Evolutionary conservation across 2,329 filamentous ascomycete genomes (phyloP).

Genomic region (Pseudopyricularia cyperi): DNA sequence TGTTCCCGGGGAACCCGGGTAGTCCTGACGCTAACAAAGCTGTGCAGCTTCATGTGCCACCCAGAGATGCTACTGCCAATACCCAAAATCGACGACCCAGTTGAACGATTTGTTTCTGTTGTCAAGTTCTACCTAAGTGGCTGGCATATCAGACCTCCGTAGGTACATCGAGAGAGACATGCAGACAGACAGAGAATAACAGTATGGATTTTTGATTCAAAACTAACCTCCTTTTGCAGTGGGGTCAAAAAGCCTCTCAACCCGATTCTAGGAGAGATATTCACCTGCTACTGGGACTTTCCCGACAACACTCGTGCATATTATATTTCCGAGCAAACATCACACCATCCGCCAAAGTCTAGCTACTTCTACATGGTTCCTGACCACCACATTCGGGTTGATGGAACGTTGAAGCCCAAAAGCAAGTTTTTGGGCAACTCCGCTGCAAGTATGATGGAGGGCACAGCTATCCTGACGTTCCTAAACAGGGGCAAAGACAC

Average conservation of each 20-base stretch:
- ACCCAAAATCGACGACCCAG: constrained; percentile 74
- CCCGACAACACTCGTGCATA: constrained; percentile 74
- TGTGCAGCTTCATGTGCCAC: constrained; percentile 88
- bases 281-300: constrained; percentile 92
- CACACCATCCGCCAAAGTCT: constrained; percentile 94
- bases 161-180: constrained; percentile 28
- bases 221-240: constrained; percentile 30
- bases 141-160: constrained; percentile 98
- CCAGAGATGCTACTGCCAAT: constrained; percentile 90
- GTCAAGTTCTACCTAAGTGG: constrained; percentile 97
- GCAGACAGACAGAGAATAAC: background rate
- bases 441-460: constrained; percentile 96
- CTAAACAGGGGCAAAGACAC: constrained; percentile 60
- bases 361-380: constrained; percentile 99
- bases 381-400: constrained; percentile 84
- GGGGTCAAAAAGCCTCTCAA: constrained; percentile 98
- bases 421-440: constrained; percentile 96
- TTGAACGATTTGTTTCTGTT: constrained; percentile 82
- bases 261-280: constrained; percentile 88
- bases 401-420: constrained; percentile 86
- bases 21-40: constrained; percentile 1
- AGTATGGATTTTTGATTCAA: background rate
- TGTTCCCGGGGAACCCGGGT: background rate
- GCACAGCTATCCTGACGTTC: constrained; percentile 74
- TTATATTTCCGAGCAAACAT: constrained; percentile 96